Base-by-base conservation (phyloP, 2,329 filamentous ascomycete genomes). In the Phialocephala subalpina region DNA sequence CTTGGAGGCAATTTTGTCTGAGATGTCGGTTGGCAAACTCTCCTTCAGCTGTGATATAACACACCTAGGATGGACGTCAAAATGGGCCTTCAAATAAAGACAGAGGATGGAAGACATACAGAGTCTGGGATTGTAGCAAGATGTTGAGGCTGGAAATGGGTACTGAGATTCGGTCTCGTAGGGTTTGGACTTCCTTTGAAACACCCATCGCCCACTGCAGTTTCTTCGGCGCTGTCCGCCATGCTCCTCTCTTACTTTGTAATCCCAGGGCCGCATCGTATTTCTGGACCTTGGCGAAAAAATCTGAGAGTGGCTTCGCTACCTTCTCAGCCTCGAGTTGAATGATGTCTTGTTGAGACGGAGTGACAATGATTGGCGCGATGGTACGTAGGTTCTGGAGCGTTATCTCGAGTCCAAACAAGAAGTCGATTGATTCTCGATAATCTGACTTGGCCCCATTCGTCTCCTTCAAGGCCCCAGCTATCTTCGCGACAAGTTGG, bases 61-160 rank as follows among this genome's bases (percentile, higher is more conserved):
- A 42, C 14, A 12, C 12, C 38, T 42, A n/a, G 38, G n/a, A n/a
- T n/a, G n/a, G n/a, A n/a, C 14, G 5, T 42, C 12, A 42, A n/a
- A 14, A 14, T 16, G 14, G 4, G 12, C n/a, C n/a, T 42, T 42
- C 38, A 14, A 42, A 12, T 42, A 14, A 5, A 3, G 12, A 4
- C 12, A 42, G 4, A 14, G 12, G 12, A 14, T 4, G 12, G 18
- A 14, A 3, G 38, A 58, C 56, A 38, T 58, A 60, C 58, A 60
- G 33, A 29, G 58, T 49, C 45, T 60, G 38, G 16, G 58, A 52
- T 25, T 60, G 58, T 27, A 60, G 42, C 33, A 60, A 35, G 18
- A 60, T 60, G 45, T 60, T 60, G 16, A 60, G 36, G 42, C 58
- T 60, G 4, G 42, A 45, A 20, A 60, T 60, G n/a, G 58, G 58